Base-by-base conservation (phyloP, 257 asterid genomes). In the Solanum pimpinellifolium region DNA sequence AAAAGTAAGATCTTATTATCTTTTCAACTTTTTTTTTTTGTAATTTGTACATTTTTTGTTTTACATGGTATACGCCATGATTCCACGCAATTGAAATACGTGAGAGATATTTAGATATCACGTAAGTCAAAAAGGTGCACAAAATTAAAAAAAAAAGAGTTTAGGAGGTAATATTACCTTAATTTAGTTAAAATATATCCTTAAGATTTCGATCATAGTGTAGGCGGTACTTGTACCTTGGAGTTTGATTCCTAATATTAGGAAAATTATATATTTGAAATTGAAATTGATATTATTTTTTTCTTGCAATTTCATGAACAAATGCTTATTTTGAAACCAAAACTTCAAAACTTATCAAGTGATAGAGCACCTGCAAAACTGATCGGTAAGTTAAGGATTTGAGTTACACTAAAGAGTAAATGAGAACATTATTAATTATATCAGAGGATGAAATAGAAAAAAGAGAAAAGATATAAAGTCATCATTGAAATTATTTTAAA, bases 161-260 rank as follows among this genome's bases (percentile, higher is more conserved):
- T 35, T 5, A 5, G 1, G 1, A 6, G 5, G 1, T 35, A 35
- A 5, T 35, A 35, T 0, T 1, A 35, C 39, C 39, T 35, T 5
- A 35, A 0, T 35, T 35, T 35, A 35, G 1, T 35, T 35, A 35
- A 35, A 5, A 35, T 35, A 7, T 35, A 7, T 5, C 0, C 0
- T 1, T 35, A 1, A 5, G 1, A 35, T 35, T 35, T 35, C 0
- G 1, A 0, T 35, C 39, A 35, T 1, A 37, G 0, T 37, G 0
- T 37, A 37, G 1, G 7, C 1, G 39, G 1, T 37, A 37, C 39
- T 37, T 37, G 39, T 37, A 6, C 7, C 7, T 5, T 37, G 39
- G 39, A 37, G 7, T 66, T 25, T n/a, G 16, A 66, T 25, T n/a
- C 27, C 35, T 11, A 65, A 6, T 66, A 25, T 66, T 66, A 25